Evolutionary conservation across 164 flowering plant species (phyloP), one percentile per base, ranked within the genome.

Genomic region (Echeveria elegans): DNA sequence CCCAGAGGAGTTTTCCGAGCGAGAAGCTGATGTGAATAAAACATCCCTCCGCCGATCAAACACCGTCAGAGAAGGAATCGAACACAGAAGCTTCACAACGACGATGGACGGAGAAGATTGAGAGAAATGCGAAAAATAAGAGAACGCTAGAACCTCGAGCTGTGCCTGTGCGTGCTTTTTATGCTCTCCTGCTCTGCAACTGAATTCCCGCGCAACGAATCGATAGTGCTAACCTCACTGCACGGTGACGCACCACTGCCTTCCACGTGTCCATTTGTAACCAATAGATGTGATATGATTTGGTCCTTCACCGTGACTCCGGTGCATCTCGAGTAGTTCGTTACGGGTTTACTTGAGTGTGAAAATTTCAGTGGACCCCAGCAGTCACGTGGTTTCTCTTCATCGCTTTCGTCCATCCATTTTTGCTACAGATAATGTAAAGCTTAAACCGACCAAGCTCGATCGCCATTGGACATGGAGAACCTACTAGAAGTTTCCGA

Each of bases 1-100:
- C 99, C 97, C 0, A 89, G 83, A 14, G 97, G 87, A 34, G 92
- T 93, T 76, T 95, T 94, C 50, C 97, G 85, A 58, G 97, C 96
- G 0, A 94, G 87, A 5, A 95, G 86, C 78, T 95, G 97, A 67
- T 87, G 96, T 11, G 96, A 95, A 89, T 86, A 94, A 72, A 94
- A 94, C 99, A 94, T 91, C 36, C 73, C 19, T 28, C 18, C 31
- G 60, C 2, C 28, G 60, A 53, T 50, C 56, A 5, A 52, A 52
- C 28, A 21, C 58, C 58, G 58, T 21, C 6, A 28, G 19, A 28
- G 4, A 14, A 28, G 26, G 61, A 6, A 56, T n/a, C n/a, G n/a
- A n/a, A n/a, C n/a, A n/a, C n/a, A n/a, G n/a, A n/a, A n/a, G n/a
- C n/a, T n/a, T n/a, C n/a, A n/a, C n/a, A n/a, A n/a, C n/a, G n/a